Percentiles rank a stretch among this genome's conserved stretches.
These are phyloP conservation scores for Trifolium pratense DNA, from an alignment of 306 rosid genomes.

Conservation along the genomic window DNA sequence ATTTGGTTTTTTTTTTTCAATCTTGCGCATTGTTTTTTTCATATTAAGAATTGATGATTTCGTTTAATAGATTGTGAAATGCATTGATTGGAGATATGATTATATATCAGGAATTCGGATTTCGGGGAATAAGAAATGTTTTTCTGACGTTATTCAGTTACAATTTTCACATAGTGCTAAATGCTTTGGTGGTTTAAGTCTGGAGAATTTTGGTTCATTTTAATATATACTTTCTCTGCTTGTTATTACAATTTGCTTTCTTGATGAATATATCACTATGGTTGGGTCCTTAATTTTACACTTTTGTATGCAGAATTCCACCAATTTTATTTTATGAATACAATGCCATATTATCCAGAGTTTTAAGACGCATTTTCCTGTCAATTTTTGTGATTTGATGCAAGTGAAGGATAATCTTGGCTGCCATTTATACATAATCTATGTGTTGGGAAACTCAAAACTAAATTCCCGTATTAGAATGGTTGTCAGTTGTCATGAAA, in stretches of 20 bases:
- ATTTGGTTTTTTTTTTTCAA: conserved; percentile 36
- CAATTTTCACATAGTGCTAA: conserved; percentile 3
- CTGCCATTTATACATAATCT: conserved; percentile 19
- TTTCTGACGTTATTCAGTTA: conserved; percentile 10
- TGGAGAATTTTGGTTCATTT: conserved; percentile 14
- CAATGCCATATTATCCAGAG: conserved; percentile 7
- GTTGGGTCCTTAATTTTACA: neutral
- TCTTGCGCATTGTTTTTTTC: conserved; percentile 17
- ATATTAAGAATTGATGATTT: conserved; percentile 24
- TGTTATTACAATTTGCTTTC: conserved; percentile 7
- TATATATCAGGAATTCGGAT: neutral
- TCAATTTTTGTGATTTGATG: conserved; percentile 23
- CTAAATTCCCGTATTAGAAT: conserved; percentile 12
- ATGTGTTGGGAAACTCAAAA: neutral
- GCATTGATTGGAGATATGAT: conserved; percentile 15
- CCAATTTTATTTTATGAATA: conserved; percentile 25
- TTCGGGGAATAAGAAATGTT: conserved; percentile 1
- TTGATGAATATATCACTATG: conserved; percentile 6
- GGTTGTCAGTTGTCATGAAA: conserved; percentile 19
- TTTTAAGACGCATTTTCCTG: conserved; percentile 3
- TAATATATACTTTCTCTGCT: conserved; percentile 3
- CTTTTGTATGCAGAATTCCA: neutral
- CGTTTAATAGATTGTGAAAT: conserved; percentile 25
- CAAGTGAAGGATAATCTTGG: conserved; percentile 23
- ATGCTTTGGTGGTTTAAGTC: conserved; percentile 8